A percentile compares a stretch with the other conserved stretches of the same genome.
phyloP scores from a whole-genome alignment of 2,329 filamentous ascomycete species.

The Penicillium palitans region DNA sequence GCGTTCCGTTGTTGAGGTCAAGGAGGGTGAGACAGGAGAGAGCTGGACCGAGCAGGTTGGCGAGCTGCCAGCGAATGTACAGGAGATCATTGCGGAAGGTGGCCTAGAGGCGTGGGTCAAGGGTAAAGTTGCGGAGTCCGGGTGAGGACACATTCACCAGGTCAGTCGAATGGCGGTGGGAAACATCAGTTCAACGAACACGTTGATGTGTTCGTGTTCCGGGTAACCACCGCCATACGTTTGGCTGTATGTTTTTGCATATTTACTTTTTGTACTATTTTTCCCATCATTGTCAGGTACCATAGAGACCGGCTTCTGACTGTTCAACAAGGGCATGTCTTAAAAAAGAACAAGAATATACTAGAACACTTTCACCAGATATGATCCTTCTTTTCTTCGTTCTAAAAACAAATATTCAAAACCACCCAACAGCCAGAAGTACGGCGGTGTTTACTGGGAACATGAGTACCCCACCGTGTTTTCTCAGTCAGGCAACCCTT shows the following conservation, averaged over 20 bases:
- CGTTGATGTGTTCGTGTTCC: not conserved
- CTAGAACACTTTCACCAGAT: not conserved
- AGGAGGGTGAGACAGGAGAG: slow-evolving; percentile 65
- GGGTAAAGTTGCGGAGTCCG: slow-evolving; percentile 37
- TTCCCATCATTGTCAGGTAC: not conserved
- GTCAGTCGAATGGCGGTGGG: not conserved
- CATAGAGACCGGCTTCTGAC: not conserved
- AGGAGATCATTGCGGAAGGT: slow-evolving; percentile 76
- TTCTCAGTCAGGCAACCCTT: too few relatives aligned
- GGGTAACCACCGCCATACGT: not conserved
- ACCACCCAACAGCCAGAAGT: too few relatives aligned
- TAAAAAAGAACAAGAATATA: not conserved
- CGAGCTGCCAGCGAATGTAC: slow-evolving; percentile 80
- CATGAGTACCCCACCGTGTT: too few relatives aligned
- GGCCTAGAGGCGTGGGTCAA: slow-evolving; percentile 84
- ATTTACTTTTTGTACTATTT: slow-evolving; percentile 1
- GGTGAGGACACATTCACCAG: not conserved
- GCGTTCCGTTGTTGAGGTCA: slow-evolving; percentile 67
- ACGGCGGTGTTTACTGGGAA: too few relatives aligned
- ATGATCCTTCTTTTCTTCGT: not conserved
- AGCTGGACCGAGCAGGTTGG: slow-evolving; percentile 80
- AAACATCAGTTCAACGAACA: not conserved
- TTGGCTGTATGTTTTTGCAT: not conserved
- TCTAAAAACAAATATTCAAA: too few relatives aligned
- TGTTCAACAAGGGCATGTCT: not conserved